Percentiles rank a stretch among this genome's conserved stretches.
phyloP scores from a whole-genome alignment of 208 protist genomes.

The Wallacemonas sp. region DNA sequence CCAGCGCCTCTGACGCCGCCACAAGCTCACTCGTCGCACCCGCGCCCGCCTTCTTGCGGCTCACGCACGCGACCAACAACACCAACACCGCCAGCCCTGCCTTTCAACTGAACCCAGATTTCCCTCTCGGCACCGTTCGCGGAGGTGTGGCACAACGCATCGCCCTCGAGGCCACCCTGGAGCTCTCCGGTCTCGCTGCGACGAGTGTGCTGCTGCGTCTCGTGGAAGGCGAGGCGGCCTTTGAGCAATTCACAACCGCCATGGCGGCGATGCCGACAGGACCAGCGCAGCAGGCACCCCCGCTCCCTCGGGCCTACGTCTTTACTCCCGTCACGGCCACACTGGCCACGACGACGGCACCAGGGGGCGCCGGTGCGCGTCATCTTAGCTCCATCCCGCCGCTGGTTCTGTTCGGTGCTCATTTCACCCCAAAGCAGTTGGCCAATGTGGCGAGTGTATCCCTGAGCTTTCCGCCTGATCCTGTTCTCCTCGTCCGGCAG shows the following conservation, averaged over 20 bases:
- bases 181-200: constrained; percentile 30
- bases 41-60: background rate
- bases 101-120: constrained; percentile 7
- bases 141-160: constrained; percentile 45
- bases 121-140: constrained; percentile 27
- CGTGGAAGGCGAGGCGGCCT: constrained; percentile 40
- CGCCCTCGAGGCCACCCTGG: constrained; percentile 41
- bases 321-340: constrained; percentile 32
- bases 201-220: constrained; percentile 50
- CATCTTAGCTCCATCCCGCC: constrained; percentile 9
- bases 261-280: constrained; percentile 20
- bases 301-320: constrained; percentile 51
- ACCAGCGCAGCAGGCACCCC: background rate
- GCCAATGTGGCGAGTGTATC: constrained; percentile 22
- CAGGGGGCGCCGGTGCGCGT: background rate
- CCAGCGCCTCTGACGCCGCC: background rate
- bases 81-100: background rate
- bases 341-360: background rate
- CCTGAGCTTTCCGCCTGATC: background rate
- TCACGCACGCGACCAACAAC: background rate
- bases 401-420: constrained; percentile 27
- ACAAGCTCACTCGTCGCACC: background rate
- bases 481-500: background rate
- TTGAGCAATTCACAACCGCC: constrained; percentile 41
- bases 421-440: constrained; percentile 40